Percentiles rank a stretch among this genome's conserved stretches.
Conservation (phyloP, 2,329 filamentous ascomycete genomes). For the Aspergillus sp. region DNA sequence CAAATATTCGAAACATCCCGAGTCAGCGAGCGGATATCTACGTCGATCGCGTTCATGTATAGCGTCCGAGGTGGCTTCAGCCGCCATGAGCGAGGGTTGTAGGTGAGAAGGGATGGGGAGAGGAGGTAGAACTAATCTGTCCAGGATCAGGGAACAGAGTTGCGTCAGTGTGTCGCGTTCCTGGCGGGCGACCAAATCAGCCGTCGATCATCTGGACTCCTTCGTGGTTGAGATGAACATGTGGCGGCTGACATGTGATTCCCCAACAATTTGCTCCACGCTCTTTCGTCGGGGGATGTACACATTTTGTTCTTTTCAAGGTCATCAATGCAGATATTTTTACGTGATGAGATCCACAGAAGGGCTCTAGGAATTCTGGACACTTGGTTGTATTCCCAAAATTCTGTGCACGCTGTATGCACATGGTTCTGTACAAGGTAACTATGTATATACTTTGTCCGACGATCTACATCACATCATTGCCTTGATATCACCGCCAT, state of each 20-base stretch:
- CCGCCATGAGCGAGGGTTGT: conserved; percentile 6
- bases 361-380: too few relatives aligned
- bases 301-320: too few relatives aligned
- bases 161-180: conserved; percentile 9
- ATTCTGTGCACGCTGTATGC: too few relatives aligned
- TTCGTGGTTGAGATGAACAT: neutral
- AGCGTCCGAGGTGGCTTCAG: neutral
- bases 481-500: conserved; percentile 33
- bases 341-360: too few relatives aligned
- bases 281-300: neutral
- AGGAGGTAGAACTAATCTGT: neutral
- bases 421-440: too few relatives aligned
- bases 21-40: conserved; percentile 6
- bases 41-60: neutral
- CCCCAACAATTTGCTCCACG: conserved; percentile 13
- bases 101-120: neutral
- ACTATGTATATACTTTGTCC: neutral
- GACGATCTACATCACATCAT: conserved; percentile 26
- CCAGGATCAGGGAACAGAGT: neutral
- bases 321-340: too few relatives aligned
- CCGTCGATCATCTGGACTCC: conserved; percentile 2
- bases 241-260: conserved; percentile 16
- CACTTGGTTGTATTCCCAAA: too few relatives aligned
- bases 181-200: conserved; percentile 1
- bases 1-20: conserved; percentile 19